Evolutionary conservation across 495 filamentous ascomycete genomes (phyloP).

Genomic region (Rostrohypoxylon terebratum): DNA sequence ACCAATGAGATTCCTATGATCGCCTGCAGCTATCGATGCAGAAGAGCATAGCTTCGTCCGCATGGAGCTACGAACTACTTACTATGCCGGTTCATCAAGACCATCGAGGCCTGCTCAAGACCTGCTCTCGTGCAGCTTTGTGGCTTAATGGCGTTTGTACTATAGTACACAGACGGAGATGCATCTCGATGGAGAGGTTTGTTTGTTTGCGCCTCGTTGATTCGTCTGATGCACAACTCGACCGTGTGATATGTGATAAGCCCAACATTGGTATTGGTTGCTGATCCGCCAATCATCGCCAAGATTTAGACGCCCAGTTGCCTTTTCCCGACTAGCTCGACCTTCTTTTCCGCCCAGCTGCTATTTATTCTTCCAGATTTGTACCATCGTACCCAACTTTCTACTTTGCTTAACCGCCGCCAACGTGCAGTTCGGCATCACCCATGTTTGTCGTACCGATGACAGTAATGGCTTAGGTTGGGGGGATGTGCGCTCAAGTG

Average conservation of each 20-base stretch:
- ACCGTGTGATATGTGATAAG: constrained; percentile 43
- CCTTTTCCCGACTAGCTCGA: constrained; percentile 47
- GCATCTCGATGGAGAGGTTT: constrained; percentile 20
- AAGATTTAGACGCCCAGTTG: constrained; percentile 60
- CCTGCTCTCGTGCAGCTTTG: not conserved
- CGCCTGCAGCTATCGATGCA: constrained; percentile 37
- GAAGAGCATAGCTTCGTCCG: constrained; percentile 25
- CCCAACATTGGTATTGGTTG: constrained; percentile 45
- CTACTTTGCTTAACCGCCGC: constrained; percentile 56
- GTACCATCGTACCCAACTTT: constrained; percentile 31
- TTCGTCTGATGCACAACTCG: constrained; percentile 41
- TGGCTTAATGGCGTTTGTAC: not conserved
- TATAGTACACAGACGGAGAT: not conserved
- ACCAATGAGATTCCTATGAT: constrained; percentile 39
- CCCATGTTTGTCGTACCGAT: constrained; percentile 41
- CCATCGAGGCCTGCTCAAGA: too few relatives aligned
- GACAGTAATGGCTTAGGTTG: constrained; percentile 31
- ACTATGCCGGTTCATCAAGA: constrained; percentile 27
- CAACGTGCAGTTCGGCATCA: constrained; percentile 54
- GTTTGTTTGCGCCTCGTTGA: constrained; percentile 24
- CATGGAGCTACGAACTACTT: constrained; percentile 39
- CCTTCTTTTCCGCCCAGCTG: constrained; percentile 41
- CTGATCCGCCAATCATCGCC: constrained; percentile 50
- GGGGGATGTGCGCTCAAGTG: constrained; percentile 37
- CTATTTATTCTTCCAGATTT: constrained; percentile 37